Percentiles rank a stretch among this genome's conserved stretches.
Evolutionary conservation across 768 basidiomycete genomes (phyloP).

Genomic region (Boletus coccyginus): DNA sequence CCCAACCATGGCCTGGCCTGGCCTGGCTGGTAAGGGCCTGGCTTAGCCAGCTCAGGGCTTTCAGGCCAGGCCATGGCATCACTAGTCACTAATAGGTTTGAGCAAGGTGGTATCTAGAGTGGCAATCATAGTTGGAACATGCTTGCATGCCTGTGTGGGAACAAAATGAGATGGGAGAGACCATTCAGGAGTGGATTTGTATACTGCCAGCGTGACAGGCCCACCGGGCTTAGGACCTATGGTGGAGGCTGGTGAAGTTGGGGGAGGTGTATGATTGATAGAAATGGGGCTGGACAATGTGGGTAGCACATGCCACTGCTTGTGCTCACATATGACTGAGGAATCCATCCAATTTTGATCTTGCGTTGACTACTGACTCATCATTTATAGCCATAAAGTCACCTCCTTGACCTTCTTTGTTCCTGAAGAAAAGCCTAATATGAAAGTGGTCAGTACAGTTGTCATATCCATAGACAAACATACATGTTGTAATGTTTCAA

Average conservation of each 20-base stretch:
- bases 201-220: too few relatives aligned
- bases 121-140: too few relatives aligned
- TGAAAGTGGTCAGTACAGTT: neutral
- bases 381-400: neutral
- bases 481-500: conserved; percentile 1
- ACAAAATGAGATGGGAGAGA: too few relatives aligned
- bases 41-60: neutral
- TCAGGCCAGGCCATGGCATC: too few relatives aligned
- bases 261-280: too few relatives aligned
- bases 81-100: too few relatives aligned
- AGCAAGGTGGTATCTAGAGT: too few relatives aligned
- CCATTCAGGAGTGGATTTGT: too few relatives aligned
- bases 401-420: neutral
- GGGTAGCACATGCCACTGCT: neutral
- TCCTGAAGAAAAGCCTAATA: neutral
- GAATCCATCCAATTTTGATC: neutral
- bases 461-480: neutral
- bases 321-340: neutral
- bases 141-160: too few relatives aligned
- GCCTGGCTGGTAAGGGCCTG: neutral
- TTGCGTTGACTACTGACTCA: neutral
- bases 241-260: too few relatives aligned
- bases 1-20: neutral
- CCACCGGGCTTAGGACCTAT: too few relatives aligned
- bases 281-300: neutral